Base-by-base conservation (phyloP, 495 filamentous ascomycete species). In the Hypoxylon intermedium region DNA sequence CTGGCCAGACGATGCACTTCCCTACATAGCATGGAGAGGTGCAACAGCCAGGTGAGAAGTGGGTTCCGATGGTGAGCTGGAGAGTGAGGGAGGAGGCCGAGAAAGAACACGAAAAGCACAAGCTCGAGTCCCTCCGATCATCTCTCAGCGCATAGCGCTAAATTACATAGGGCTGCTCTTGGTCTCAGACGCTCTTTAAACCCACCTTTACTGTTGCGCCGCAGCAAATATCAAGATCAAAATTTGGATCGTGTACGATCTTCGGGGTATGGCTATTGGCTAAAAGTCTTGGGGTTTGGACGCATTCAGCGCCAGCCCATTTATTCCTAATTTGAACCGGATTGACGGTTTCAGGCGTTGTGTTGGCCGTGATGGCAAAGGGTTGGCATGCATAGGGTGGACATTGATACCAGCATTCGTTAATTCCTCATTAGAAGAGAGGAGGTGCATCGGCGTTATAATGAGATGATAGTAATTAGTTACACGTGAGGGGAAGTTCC, bases 1-100 rank as follows among this genome's bases (percentile, higher is more conserved):
- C 67, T 9, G 67, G 70, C 20, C 68, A 68, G 44, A 53, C 30
- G 6, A 51, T 67, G 40, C 52, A 60, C 38, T 71, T 71, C 18
- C 53, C 54, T 33, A 61, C 63, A 26, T 55, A 66, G 13, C 51
- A 61, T 28, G 63, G 63, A 41, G 63, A 66, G 58, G 63, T 60
- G 46, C 63, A 61, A 50, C 63, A 36, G 34, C 31, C 45, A 37
- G 63, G 63, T 48, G 63, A 66, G 63, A 61, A 66, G 47, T 66
- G 63, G 63, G 53, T 58, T 24, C 63, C 63, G 3, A 52, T 61
- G 46, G 57, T 66, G 34, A 61, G 56, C 48, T 61, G 58, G 58
- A 55, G 52, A 53, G 43, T 61, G 18, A 60, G 52, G 41, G 63
- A 61, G 13, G 63, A 60, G 18, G 58, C 63, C 52, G 57, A 61